Percentiles rank a stretch among this genome's conserved stretches.
phyloP scores from a whole-genome alignment of 441 rosid species.

The Populus hybrid region DNA sequence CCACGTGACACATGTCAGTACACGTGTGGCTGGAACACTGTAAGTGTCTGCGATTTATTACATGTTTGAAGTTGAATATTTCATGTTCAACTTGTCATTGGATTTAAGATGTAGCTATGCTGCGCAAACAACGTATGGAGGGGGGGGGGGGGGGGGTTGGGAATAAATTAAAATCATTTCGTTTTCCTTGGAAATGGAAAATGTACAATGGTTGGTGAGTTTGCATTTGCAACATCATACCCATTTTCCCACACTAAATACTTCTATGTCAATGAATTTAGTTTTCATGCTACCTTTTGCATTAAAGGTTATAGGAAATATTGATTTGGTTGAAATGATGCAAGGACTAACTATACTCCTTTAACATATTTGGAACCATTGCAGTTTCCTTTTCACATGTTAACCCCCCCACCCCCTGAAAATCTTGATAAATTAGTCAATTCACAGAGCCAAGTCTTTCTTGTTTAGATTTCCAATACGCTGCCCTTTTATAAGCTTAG shows the following conservation, averaged over 20 bases:
- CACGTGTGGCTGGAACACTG: constrained; percentile 98
- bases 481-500: not conserved
- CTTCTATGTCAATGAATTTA: too few relatives aligned
- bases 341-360: not conserved
- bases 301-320: too few relatives aligned
- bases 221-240: too few relatives aligned
- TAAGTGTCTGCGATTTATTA: constrained; percentile 36
- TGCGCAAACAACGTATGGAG: not conserved
- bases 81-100: not conserved
- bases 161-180: not conserved
- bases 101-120: not conserved
- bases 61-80: not conserved
- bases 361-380: too few relatives aligned
- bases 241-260: too few relatives aligned
- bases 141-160: not conserved
- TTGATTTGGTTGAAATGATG: too few relatives aligned
- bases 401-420: not conserved
- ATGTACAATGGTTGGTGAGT: not conserved
- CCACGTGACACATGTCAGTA: constrained; percentile 86
- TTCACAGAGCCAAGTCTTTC: not conserved
- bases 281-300: too few relatives aligned
- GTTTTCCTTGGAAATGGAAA: not conserved
- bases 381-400: too few relatives aligned
- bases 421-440: not conserved
- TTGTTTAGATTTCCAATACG: not conserved